Percentiles rank a stretch among this genome's conserved stretches.
phyloP scores from a whole-genome alignment of 78 protist genomes.

The Planoprotostelium fungivorum region DNA sequence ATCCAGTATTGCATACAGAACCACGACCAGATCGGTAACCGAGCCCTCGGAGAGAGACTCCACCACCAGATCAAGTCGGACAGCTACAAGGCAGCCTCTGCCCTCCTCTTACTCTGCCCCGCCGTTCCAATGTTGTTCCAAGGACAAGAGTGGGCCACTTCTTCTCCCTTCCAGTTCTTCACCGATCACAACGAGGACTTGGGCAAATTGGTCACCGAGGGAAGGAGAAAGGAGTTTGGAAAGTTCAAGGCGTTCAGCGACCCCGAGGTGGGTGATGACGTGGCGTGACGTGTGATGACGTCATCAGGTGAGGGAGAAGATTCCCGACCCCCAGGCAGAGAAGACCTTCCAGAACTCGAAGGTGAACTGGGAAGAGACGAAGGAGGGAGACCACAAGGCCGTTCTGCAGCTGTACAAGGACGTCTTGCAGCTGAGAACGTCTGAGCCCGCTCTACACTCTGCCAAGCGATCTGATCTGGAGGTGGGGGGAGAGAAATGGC shows the following conservation, averaged over 20 bases:
- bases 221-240: not conserved
- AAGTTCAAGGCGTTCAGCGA: not conserved
- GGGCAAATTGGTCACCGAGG: not conserved
- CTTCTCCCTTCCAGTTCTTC: not conserved
- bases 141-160: not conserved
- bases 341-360: not conserved
- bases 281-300: not conserved
- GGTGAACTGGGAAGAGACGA: not conserved
- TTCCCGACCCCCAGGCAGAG: not conserved
- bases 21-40: not conserved
- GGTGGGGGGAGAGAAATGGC: not conserved
- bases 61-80: not conserved
- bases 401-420: not conserved
- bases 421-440: not conserved
- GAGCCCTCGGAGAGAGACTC: not conserved
- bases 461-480: not conserved
- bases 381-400: not conserved
- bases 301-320: not conserved
- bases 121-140: not conserved
- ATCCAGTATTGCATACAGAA: not conserved
- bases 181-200: not conserved
- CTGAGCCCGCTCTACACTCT: not conserved
- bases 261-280: not conserved
- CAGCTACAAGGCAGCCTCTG: not conserved
- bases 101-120: not conserved